These are phyloP conservation scores for Beauveria scarabaeidicola DNA, from an alignment of 2,329 filamentous ascomycete genomes.

Conservation along the genomic window DNA sequence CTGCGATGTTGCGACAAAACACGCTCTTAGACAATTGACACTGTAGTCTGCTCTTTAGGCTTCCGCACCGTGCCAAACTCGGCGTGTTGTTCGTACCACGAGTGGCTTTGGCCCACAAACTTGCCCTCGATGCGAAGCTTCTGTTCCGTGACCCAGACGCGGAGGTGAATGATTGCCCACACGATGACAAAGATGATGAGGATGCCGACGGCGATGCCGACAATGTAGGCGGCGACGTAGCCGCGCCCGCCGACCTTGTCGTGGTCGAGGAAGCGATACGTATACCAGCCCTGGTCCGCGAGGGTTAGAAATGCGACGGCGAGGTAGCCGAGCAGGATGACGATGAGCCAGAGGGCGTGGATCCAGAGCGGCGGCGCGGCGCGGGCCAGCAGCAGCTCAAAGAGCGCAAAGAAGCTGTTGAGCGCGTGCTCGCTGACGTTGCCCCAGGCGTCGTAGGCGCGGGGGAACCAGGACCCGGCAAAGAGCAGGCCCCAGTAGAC, in stretches of 20 bases:
- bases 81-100: neutral
- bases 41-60: neutral
- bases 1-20: neutral
- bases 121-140: slow-evolving; percentile 36
- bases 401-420: slow-evolving; percentile 65
- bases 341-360: slow-evolving; percentile 57
- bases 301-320: slow-evolving; percentile 65
- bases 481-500: slow-evolving; percentile 63
- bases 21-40: neutral
- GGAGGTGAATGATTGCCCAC: slow-evolving; percentile 41
- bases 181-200: slow-evolving; percentile 45
- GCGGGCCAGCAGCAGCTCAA: slow-evolving; percentile 63
- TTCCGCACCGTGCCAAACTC: neutral
- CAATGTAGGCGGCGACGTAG: slow-evolving; percentile 47
- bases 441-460: slow-evolving; percentile 48
- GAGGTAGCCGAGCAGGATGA: slow-evolving; percentile 66
- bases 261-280: slow-evolving; percentile 71
- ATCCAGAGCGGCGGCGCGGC: slow-evolving; percentile 52
- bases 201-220: slow-evolving; percentile 47
- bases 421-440: slow-evolving; percentile 68
- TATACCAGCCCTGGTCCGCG: slow-evolving; percentile 62
- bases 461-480: slow-evolving; percentile 39
- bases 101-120: slow-evolving; percentile 23
- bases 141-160: slow-evolving; percentile 40
- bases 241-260: slow-evolving; percentile 36